Conservation (phyloP, 257 asterid genomes). For the Nicotiana paniculata region DNA sequence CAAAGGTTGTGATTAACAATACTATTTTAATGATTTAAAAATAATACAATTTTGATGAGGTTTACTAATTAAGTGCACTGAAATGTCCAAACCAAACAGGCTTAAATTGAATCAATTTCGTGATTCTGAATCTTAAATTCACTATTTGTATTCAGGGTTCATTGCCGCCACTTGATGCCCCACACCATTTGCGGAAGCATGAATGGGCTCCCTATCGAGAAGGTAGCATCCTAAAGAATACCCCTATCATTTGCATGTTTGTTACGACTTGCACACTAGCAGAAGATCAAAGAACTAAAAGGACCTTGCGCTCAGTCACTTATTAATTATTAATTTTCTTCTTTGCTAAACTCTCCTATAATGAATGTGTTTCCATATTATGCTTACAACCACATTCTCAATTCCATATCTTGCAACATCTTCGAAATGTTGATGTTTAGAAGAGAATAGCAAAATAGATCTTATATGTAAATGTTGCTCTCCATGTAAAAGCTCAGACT, state of each 20-base stretch:
- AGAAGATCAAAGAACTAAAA: neutral
- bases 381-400: neutral
- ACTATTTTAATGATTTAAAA: neutral
- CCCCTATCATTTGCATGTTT: neutral
- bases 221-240: slow-evolving; percentile 43
- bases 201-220: slow-evolving; percentile 96
- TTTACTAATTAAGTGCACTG: neutral
- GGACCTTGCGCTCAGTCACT: neutral
- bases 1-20: neutral
- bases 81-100: neutral
- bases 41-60: neutral
- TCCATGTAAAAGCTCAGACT: neutral
- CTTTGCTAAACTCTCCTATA: neutral
- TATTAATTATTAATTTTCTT: neutral
- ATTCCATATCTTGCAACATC: neutral
- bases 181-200: slow-evolving; percentile 93
- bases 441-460: neutral
- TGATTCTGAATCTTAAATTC: neutral
- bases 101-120: neutral
- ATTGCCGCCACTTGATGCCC: slow-evolving; percentile 94
- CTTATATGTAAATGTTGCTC: neutral
- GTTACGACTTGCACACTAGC: neutral
- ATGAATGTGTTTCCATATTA: neutral
- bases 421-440: neutral
- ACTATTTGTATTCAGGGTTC: slow-evolving; percentile 48